A percentile compares a stretch with the other conserved stretches of the same genome.
Evolutionary conservation across 164 flowering plant genomes (phyloP).

Genomic region (Protea cynaroides): DNA sequence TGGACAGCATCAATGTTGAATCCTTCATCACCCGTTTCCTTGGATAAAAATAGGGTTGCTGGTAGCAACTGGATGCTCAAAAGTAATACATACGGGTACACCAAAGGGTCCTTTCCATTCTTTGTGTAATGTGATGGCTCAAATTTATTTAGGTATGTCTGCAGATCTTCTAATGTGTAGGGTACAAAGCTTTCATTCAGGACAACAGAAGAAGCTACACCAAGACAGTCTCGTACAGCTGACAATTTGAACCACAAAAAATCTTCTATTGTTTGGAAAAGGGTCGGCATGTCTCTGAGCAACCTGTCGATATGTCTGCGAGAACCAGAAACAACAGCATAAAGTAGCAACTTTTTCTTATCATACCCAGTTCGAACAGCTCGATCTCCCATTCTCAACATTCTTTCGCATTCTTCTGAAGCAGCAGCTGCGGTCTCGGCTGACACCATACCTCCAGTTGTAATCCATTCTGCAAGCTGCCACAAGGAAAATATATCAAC

Average conservation of each 20-base stretch:
- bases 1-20: conserved; percentile 77
- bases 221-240: conserved; percentile 60
- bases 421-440: conserved; percentile 77
- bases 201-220: conserved; percentile 45
- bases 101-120: conserved; percentile 92
- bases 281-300: conserved; percentile 73
- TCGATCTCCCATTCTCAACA: conserved; percentile 89
- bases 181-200: conserved; percentile 63
- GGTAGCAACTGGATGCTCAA: conserved; percentile 88
- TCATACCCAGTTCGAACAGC: conserved; percentile 79
- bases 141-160: conserved; percentile 82
- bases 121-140: conserved; percentile 94
- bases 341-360: conserved; percentile 81
- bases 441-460: conserved; percentile 80
- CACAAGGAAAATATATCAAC: conserved; percentile 7
- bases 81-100: conserved; percentile 86
- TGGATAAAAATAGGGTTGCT: conserved; percentile 61
- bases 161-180: conserved; percentile 85
- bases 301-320: conserved; percentile 81
- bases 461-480: conserved; percentile 92
- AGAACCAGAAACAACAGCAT: conserved; percentile 90
- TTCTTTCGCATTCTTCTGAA: conserved; percentile 91
- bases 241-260: conserved; percentile 91
- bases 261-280: conserved; percentile 91
- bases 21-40: conserved; percentile 78